Base-by-base conservation (phyloP, 768 basidiomycete genomes). In the Boletus vinaceobasis region DNA sequence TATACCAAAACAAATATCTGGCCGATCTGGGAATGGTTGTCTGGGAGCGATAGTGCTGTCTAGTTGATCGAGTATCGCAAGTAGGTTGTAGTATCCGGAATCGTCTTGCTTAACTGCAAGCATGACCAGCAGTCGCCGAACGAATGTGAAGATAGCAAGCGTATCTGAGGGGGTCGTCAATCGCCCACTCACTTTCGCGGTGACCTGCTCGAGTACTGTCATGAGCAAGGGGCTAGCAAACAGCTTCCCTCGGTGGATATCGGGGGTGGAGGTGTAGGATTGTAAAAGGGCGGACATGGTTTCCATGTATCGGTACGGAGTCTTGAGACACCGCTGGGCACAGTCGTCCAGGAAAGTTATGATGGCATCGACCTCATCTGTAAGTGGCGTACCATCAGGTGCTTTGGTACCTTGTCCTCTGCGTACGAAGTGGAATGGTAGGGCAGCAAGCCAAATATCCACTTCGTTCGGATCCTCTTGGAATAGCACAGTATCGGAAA, bases 251-350 rank as follows among this genome's bases (percentile, higher is more conserved):
- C 50, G 61, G 39, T 59, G 57, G 15, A 52, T 26, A 38, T 52
- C 38, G 27, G 23, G 37, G n/a, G 35, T 37, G 38, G 55, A 49
- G 5, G 44, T 39, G 36, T 37, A 63, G 7, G 50, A 64, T 48
- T 56, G 60, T 4, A 52, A 52, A 21, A 83, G 65, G 0, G 69
- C 63, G 7, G 78, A 67, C 57, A 86, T 70, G 23, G 85, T 85
- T 62, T 97, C 94, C 50, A 96, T 77, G 65, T 96, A 98, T 29
- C 83, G 80, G 67, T 93, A 90, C 0, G 93, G 90, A 2, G 87
- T 88, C 69, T 88, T 92, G 58, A 87, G 65, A 60, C 87, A 93
- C 17, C 90, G 79, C 53, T 88, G 86, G 3, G 89, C 77, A 64
- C 93, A 96, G 48, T 94, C 92, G 59, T 98, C 95, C 11, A 97